Evolutionary conservation across 352 stramenopile genomes (phyloP), one percentile per base, ranked within the genome.

Genomic region (Globisporangium abappressorium): DNA sequence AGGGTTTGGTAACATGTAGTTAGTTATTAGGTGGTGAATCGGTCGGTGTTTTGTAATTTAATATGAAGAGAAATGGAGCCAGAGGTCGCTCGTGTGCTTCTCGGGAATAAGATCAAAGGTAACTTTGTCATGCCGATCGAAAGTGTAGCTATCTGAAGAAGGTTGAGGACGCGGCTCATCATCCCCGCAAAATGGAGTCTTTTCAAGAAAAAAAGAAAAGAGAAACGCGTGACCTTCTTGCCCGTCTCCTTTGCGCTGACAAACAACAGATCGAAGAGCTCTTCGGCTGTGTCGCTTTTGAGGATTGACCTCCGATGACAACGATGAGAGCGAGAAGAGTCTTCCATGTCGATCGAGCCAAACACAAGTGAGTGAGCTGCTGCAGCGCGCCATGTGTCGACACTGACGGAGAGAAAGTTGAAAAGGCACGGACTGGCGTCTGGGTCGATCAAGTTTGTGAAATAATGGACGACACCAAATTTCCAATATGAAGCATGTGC

Each of bases 1-100:
- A 15, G 34, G 18, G 14, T 18, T 28, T 33, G n/a, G 56, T 43
- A 61, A 20, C 8, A 20, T 36, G 53, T 38, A 41, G 28, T 38
- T 41, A 24, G 28, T 57, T 28, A 57, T n/a, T 22, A 57, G 51
- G 49, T 20, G n/a, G 46, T 51, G 46, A 12, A 12, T 38, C n/a
- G 47, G 11, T 49, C 5, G 15, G 28, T 60, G 28, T 43, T 5
- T 63, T 63, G 57, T 63, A 63, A 63, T 63, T 63, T 63, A 63
- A 63, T n/a, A 49, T 49, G 41, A n/a, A 47, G 38, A 46, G 36
- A 2, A 15, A 43, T 43, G 36, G 11, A 43, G 36, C 15, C 9
- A 15, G 11, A 43, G 15, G 14, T 9, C 15, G 9, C 41, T 11
- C 0, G 41, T n/a, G 15, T 2, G 41, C 41, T 49, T 49, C 5